Evolutionary conservation across 2,329 filamentous ascomycete genomes (phyloP).

Genomic region (Lecanosticta acicola): DNA sequence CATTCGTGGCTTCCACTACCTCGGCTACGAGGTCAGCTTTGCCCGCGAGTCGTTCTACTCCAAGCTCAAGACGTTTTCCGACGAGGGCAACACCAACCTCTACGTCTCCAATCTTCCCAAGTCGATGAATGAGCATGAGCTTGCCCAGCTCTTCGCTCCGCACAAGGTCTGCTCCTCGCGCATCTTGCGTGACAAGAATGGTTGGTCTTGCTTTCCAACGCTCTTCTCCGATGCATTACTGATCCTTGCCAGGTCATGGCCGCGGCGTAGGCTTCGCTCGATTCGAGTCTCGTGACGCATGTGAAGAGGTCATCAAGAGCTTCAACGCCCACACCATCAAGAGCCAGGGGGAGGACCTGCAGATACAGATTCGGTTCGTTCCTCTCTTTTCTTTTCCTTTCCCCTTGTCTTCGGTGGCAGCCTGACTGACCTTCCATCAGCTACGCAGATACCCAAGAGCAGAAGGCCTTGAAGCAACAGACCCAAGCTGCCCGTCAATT

Average conservation of each 20-base stretch:
- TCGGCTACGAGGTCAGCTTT: slow-evolving; percentile 96
- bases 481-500: slow-evolving; percentile 93
- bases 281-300: slow-evolving; percentile 87
- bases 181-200: slow-evolving; percentile 73
- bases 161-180: slow-evolving; percentile 87
- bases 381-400: too few relatives aligned
- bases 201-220: too few relatives aligned
- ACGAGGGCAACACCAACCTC: slow-evolving; percentile 84
- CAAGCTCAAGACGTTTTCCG: slow-evolving; percentile 91
- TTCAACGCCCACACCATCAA: slow-evolving; percentile 65
- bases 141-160: slow-evolving; percentile 70
- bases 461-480: slow-evolving; percentile 94
- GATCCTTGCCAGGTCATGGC: slow-evolving; percentile 84
- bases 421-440: too few relatives aligned
- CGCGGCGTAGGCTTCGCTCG: slow-evolving; percentile 96
- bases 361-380: slow-evolving; percentile 87
- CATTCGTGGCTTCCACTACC: slow-evolving; percentile 88
- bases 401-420: too few relatives aligned
- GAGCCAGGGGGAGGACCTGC: slow-evolving; percentile 65
- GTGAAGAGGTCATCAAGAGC: slow-evolving; percentile 78
- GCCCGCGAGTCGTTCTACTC: slow-evolving; percentile 97
- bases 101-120: slow-evolving; percentile 97
- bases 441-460: slow-evolving; percentile 92
- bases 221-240: too few relatives aligned
- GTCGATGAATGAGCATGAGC: slow-evolving; percentile 80